phyloP scores from a whole-genome alignment of 2,329 filamentous ascomycete genomes.

The Sclerotinia subarctica region DNA sequence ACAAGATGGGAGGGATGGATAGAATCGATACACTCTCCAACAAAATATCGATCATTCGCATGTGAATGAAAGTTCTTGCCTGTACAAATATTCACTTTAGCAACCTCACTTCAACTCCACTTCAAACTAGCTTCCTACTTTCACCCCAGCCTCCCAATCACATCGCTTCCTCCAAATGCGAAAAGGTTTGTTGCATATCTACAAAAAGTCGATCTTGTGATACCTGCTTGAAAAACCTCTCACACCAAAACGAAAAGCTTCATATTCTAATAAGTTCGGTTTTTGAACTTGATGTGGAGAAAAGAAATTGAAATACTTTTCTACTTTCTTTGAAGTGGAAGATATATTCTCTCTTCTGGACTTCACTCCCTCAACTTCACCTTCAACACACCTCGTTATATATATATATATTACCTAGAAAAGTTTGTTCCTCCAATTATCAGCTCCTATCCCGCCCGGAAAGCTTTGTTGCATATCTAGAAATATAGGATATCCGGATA shows the following conservation, averaged over 20 bases:
- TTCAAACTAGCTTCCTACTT: background rate
- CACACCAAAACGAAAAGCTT: background rate
- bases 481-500: background rate
- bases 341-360: background rate
- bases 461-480: background rate
- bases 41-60: no score
- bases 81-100: background rate
- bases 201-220: background rate
- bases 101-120: background rate
- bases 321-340: no score
- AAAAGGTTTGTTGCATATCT: constrained; percentile 1
- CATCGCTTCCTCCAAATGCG: background rate
- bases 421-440: background rate
- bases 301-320: background rate
- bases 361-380: background rate
- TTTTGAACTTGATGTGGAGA: background rate
- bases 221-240: background rate
- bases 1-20: background rate
- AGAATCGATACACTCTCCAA: background rate
- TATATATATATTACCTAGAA: background rate
- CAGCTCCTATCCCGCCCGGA: background rate
- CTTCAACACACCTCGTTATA: background rate
- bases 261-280: background rate
- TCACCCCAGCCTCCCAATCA: background rate
- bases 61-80: background rate